Base-by-base conservation (phyloP, 495 filamentous ascomycete genomes). In the Trichoderma parareesei region DNA sequence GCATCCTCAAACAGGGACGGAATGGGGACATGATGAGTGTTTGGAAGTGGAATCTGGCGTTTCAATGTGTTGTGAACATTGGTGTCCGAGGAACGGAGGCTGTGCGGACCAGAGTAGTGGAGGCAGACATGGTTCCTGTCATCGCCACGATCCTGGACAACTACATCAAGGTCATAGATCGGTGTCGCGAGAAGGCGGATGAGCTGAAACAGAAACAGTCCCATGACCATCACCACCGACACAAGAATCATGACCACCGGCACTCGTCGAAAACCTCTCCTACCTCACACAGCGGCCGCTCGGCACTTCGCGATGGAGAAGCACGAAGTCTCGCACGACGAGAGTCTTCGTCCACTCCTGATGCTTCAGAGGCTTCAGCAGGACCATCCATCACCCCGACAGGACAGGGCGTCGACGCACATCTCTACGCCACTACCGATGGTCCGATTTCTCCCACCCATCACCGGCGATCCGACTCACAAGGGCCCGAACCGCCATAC, bases 21-120 rank as follows among this genome's bases (percentile, higher is more conserved):
- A 96, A 90, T 72, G 92, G 92, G 79, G 92, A 98, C 74, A 86
- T 97, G 87, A 97, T 97, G 93, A 93, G 96, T 72, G 95, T 95
- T 90, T 98, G 94, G 95, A 98, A 98, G 79, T 98, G 94, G 94
- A 98, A 97, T 71, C 82, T 98, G 62, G 94, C 94, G 53, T 97
- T 98, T 72, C 94, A 98, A 72, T 98, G 95, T 74, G 93, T 97
- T 40, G 92, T 98, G 72, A 98, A 98, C 74, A 97, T 98, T 72
- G 94, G 94, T 35, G 94, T 98, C 68, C 86, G 94, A 64, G 94
- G 94, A 64, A 96, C 94, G 5, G 94, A 98, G 76, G 85, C 80
- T 66, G 94, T 98, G 63, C 84, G 94, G 61, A 97, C 95, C 57
- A 83, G 94, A 67, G 93, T 98, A 0, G 94, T 98, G 33, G 94